Base-by-base conservation (phyloP, 306 rosid species). In the Astragalus glycyphyllos region DNA sequence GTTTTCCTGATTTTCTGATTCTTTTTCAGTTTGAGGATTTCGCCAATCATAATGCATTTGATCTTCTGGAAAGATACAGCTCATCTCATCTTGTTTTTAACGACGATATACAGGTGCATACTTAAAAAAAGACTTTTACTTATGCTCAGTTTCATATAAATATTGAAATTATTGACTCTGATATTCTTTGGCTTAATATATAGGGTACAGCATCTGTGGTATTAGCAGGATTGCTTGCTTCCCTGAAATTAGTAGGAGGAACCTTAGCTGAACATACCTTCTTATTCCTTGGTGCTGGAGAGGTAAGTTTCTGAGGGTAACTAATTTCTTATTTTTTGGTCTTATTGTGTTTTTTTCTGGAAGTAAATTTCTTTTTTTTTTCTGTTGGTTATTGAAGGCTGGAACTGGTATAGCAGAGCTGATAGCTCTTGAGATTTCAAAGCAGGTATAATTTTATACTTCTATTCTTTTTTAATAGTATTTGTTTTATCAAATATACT, bases 121-220 rank as follows among this genome's bases (percentile, higher is more conserved):
- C 29, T 37, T 54, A 10, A 67, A 50, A 67, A 50, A 56, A 5
- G 4, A 13, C 20, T 80, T 68, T 34, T 45, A 62, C 23, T 31
- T 12, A 17, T 54, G 55, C 42, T 48, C 26, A 34, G 10, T 67
- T 66, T 57, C 79, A 40, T 64, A 16, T 40, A 77, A 49, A 41
- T n/a, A 74, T 79, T 71, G 35, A 15, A 5, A 65, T 15, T 76
- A 61, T 55, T 20, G 78, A 77, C 68, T 73, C 37, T 29, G 38
- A 37, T 50, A 11, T 76, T 77, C 32, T 72, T 79, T 59, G 73
- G 41, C 80, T 68, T 66, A 72, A 68, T 61, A 68, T 61, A 72
- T 89, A 94, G 98, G 98, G 98, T 40, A 94, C 98, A 9, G 98
- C 98, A 58, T 91, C 98, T 20, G 97, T 94, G 50, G 97, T 94